Evolutionary conservation across 1,284 basidiomycete genomes (phyloP), one percentile per base, ranked within the genome.

Genomic region (Mixia osmundae): DNA sequence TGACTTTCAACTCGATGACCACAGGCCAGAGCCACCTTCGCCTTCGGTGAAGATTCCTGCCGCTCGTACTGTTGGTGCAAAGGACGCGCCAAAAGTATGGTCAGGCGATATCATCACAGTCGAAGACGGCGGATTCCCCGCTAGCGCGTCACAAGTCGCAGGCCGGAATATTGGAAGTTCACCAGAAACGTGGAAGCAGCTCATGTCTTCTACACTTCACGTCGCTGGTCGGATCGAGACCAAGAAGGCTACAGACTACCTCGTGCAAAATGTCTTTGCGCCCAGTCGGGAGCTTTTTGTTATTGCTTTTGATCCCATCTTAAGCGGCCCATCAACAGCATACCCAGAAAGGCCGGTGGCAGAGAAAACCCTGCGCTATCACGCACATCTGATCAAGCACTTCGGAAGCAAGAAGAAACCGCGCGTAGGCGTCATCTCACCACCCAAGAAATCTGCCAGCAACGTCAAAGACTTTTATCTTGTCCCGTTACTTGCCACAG

Each of bases 381-480:
- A 52, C 27, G 28, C 36, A n/a, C 36, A 48, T 40, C 33, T 52
- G 16, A 31, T 48, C 37, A 41, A 48, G 16, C 38, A 42, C 19
- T 50, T 49, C 36, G 26, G 43, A 21, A 39, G 45, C 20, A 48
- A 43, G 25, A 47, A 50, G 20, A n/a, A n/a, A n/a, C n/a, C n/a
- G n/a, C 46, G 52, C 6, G 40, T 46, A 29, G 52, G 51, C 12
- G 52, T 53, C 19, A 42, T 48, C 14, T 42, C 45, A n/a, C 44
- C 48, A 10, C 30, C 43, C 14, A 37, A 42, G 19, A 43, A 45
- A 37, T 27, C 47, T 5, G 41, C 39, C 24, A 36, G 39, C 15
- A 25, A 44, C 30, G 77, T 80, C 21, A 72, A 74, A 44, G 85
- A 94, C 53, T 57, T 89, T 23, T 94, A 94, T 50, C 66, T 89